Evolutionary conservation across 257 asterid genomes (phyloP).

Genomic region (Handroanthus guayacan): DNA sequence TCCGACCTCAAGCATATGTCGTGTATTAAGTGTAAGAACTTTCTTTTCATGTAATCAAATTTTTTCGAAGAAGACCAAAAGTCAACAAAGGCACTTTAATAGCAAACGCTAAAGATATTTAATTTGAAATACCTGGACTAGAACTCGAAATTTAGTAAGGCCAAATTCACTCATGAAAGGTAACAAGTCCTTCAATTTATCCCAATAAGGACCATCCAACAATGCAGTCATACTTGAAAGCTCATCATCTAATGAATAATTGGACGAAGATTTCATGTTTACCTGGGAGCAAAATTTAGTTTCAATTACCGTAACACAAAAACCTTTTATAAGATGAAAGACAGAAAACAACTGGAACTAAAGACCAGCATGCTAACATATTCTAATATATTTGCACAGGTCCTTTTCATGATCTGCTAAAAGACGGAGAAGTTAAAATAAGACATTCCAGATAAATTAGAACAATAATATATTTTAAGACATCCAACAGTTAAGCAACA

Average conservation of each 20-base stretch:
- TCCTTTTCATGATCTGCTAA: too few species aligned
- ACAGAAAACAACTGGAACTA: not conserved
- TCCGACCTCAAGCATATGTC: not conserved
- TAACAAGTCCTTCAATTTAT: slow-evolving; percentile 81
- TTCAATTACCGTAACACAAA: slow-evolving; percentile 2
- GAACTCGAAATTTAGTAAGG: slow-evolving; percentile 74
- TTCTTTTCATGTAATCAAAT: not conserved
- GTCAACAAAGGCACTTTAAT: not conserved
- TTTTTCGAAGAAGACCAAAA: not conserved
- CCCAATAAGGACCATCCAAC: slow-evolving; percentile 93
- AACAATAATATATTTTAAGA: too few species aligned
- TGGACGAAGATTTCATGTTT: slow-evolving; percentile 40
- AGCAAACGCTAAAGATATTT: not conserved
- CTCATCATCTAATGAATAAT: slow-evolving; percentile 50
- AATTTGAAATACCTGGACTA: slow-evolving; percentile 72
- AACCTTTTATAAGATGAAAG: not conserved
- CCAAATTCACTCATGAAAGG: slow-evolving; percentile 86
- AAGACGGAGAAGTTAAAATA: too few species aligned
- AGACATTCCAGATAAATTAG: too few species aligned
- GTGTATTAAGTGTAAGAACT: slow-evolving; percentile 3
- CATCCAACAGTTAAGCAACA: too few species aligned
- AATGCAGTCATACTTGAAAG: slow-evolving; percentile 65
- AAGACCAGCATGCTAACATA: too few species aligned
- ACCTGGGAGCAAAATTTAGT: slow-evolving; percentile 37
- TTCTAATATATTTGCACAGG: too few species aligned